A percentile compares a stretch with the other conserved stretches of the same genome.
phyloP scores from a whole-genome alignment of 2,329 filamentous ascomycete genomes.

The Penicillium sp. region DNA sequence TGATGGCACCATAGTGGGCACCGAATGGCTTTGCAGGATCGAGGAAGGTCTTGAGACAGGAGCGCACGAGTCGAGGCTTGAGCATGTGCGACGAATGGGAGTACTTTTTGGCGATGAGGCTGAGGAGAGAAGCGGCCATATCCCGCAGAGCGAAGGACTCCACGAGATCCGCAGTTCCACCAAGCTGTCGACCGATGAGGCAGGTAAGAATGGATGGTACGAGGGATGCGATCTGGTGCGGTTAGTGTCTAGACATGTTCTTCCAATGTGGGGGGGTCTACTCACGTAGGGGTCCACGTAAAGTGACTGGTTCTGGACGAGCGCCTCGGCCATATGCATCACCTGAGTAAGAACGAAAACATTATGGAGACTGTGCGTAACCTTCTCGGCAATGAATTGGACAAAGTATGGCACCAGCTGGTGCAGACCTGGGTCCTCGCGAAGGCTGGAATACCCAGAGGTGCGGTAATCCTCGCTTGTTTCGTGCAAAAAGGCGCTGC shows the following conservation, averaged over 20 bases:
- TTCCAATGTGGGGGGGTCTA: constrained; percentile 5
- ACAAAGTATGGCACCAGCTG: constrained; percentile 96
- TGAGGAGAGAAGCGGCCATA: constrained; percentile 77
- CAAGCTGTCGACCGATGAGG: constrained; percentile 78
- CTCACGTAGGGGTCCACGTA: constrained; percentile 68
- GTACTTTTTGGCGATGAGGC: constrained; percentile 77
- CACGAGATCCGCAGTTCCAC: constrained; percentile 52
- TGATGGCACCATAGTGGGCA: constrained; percentile 85
- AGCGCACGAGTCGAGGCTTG: constrained; percentile 84
- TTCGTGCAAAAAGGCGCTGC: constrained; percentile 82
- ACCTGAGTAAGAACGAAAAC: constrained; percentile 85
- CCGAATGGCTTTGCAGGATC: constrained; percentile 79
- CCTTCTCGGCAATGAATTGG: constrained; percentile 91
- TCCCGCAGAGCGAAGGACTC: constrained; percentile 79
- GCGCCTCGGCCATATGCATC: constrained; percentile 82
- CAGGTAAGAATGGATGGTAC: constrained; percentile 90
- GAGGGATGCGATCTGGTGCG: constrained; percentile 60
- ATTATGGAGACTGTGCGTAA: constrained; percentile 90
- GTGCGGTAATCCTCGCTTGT: constrained; percentile 81
- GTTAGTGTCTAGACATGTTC: constrained; percentile 17
- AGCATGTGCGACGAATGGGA: constrained; percentile 76
- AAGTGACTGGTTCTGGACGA: constrained; percentile 79
- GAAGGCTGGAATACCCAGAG: constrained; percentile 80
- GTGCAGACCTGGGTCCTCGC: constrained; percentile 87
- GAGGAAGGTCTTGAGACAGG: constrained; percentile 87